Conservation (phyloP, 148 eudicot species). For the Amaranthus cruentus region DNA sequence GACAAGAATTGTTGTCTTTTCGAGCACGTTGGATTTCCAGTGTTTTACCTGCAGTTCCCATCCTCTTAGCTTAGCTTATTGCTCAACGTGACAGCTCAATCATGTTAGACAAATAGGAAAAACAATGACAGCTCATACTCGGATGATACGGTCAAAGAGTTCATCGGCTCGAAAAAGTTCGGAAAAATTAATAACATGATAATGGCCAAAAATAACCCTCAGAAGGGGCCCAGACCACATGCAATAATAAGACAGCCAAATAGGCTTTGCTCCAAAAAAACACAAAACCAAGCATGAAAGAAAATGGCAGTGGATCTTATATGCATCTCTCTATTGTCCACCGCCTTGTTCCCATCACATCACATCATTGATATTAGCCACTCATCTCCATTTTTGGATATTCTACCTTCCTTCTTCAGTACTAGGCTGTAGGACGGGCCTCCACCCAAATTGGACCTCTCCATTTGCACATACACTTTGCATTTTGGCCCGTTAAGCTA, state of each 20-base stretch:
- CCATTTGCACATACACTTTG: background rate
- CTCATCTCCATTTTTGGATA: background rate
- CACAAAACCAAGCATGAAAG: background rate
- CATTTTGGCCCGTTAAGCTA: background rate
- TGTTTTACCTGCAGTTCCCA: conserved; percentile 22
- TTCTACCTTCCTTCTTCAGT: background rate
- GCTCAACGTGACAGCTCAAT: conserved; percentile 11
- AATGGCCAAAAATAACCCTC: background rate
- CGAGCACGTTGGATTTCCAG: conserved; percentile 22
- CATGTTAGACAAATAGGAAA: background rate
- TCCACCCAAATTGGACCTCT: background rate
- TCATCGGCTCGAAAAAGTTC: too few relatives aligned
- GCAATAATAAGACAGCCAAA: conserved; percentile 8
- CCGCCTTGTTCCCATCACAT: background rate
- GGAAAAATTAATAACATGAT: background rate
- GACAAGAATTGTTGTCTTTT: conserved; percentile 4
- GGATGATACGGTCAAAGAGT: too few relatives aligned
- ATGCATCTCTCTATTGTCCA: conserved; percentile 3
- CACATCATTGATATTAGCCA: background rate
- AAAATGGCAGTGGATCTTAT: conserved; percentile 4
- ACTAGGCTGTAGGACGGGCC: background rate
- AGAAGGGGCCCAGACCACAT: conserved; percentile 20
- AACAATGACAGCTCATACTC: too few relatives aligned
- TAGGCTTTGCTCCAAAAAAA: background rate
- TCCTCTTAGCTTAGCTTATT: conserved; percentile 2